phyloP scores from a whole-genome alignment of 2,329 filamentous ascomycete genomes.

The Calonectria pauciramosa region DNA sequence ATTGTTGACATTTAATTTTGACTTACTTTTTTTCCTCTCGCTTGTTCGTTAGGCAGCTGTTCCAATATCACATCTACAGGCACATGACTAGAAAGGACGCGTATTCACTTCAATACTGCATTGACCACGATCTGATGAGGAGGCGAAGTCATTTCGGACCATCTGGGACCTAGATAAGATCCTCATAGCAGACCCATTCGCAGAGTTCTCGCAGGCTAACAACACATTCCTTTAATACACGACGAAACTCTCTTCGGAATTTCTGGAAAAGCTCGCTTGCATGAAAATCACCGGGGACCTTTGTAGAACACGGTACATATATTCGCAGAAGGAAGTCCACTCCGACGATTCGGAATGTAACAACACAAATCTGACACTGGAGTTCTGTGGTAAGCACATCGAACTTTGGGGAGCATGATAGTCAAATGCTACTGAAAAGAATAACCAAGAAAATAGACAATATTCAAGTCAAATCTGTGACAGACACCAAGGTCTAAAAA shows the following conservation, averaged over 20 bases:
- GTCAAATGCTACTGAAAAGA: background rate
- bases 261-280: background rate
- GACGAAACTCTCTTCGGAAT: background rate
- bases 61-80: background rate
- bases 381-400: background rate
- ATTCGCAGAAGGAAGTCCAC: background rate
- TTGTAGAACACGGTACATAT: background rate
- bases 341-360: background rate
- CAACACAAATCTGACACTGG: background rate
- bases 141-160: background rate
- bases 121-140: too few relatives aligned
- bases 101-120: background rate
- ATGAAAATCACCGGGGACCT: background rate
- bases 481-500: background rate
- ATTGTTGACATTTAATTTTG: background rate
- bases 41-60: background rate
- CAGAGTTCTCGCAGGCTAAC: background rate
- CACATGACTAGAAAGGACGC: too few relatives aligned
- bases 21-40: background rate
- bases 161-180: background rate
- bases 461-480: background rate
- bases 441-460: background rate
- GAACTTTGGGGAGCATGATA: background rate
- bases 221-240: background rate
- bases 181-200: background rate